phyloP scores from a whole-genome alignment of 2,329 filamentous ascomycete genomes.

The Coniella lustricola region DNA sequence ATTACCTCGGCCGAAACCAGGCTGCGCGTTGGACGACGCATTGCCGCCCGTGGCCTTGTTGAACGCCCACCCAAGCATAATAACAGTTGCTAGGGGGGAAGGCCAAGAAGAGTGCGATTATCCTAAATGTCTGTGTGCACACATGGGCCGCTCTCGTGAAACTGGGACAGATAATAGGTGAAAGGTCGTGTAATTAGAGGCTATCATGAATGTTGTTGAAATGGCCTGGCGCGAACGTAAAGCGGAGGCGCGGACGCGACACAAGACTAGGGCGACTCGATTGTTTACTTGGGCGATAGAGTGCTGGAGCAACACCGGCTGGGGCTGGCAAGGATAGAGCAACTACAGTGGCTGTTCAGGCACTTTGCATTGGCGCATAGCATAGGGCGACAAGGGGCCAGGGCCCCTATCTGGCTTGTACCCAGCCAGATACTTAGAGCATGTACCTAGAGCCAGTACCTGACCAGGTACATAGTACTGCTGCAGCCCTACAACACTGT shows the following conservation, averaged over 20 bases:
- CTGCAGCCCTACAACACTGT: slow-evolving; percentile 9
- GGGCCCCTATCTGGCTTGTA: not conserved
- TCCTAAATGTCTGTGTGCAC: slow-evolving; percentile 6
- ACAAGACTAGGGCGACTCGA: not conserved
- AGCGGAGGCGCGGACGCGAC: not conserved
- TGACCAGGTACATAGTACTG: not conserved
- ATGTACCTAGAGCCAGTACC: too few species aligned
- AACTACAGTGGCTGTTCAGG: not conserved
- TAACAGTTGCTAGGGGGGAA: not conserved
- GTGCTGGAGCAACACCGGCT: slow-evolving; percentile 3
- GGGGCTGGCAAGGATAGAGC: too few species aligned
- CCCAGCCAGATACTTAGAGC: too few species aligned
- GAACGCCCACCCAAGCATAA: slow-evolving; percentile 56
- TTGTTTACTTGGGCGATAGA: slow-evolving; percentile 12
- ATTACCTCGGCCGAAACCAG: slow-evolving; percentile 22
- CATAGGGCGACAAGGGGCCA: not conserved
- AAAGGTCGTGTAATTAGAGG: not conserved
- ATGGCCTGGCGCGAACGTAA: not conserved
- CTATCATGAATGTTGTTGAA: not conserved
- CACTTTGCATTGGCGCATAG: not conserved
- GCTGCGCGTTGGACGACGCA: slow-evolving; percentile 18
- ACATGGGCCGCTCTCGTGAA: slow-evolving; percentile 7
- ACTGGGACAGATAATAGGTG: slow-evolving; percentile 21
- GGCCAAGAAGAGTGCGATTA: not conserved
- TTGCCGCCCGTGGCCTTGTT: slow-evolving; percentile 31